phyloP scores from a whole-genome alignment of 352 stramenopile genomes.

The Phytophthora vignae region DNA sequence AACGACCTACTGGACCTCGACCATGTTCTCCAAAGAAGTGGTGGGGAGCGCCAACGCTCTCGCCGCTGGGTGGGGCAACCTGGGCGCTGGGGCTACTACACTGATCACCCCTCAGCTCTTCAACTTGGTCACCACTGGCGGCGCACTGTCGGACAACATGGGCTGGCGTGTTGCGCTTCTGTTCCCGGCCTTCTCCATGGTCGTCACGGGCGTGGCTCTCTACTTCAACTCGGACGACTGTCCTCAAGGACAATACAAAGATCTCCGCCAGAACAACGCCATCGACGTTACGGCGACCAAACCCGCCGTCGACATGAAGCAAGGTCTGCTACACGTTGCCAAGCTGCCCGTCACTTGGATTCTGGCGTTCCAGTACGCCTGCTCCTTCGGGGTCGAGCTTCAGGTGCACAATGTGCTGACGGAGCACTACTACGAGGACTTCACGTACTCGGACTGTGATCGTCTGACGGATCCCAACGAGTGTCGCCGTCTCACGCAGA shows the following conservation, averaged over 20 bases:
- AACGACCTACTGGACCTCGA: conserved; percentile 93
- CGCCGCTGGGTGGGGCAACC: conserved; percentile 93
- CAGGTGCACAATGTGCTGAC: conserved; percentile 95
- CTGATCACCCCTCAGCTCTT: conserved; percentile 92
- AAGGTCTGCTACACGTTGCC: conserved; percentile 50
- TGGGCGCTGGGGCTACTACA: conserved; percentile 90
- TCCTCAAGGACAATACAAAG: conserved; percentile 92
- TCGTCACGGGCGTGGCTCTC: conserved; percentile 71
- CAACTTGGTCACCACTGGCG: conserved; percentile 78
- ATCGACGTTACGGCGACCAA: conserved; percentile 24
- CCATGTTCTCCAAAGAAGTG: conserved; percentile 94
- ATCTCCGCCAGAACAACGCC: conserved; percentile 55
- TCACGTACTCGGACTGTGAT: conserved; percentile 66
- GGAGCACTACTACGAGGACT: conserved; percentile 91
- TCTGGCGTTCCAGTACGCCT: conserved; percentile 91
- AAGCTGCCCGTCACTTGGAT: conserved; percentile 89
- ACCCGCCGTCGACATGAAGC: conserved; percentile 34
- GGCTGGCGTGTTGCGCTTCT: conserved; percentile 93
- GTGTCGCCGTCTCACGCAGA: conserved; percentile 42
- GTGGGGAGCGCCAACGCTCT: conserved; percentile 94
- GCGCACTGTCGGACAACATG: conserved; percentile 63
- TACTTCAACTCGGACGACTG: conserved; percentile 91
- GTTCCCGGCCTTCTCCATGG: conserved; percentile 88
- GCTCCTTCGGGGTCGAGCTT: conserved; percentile 95
- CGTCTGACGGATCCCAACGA: conserved; percentile 29